Evolutionary conservation across 169 alveolate species (phyloP), one percentile per base, ranked within the genome.

Genomic region (Plasmodium relictum): DNA sequence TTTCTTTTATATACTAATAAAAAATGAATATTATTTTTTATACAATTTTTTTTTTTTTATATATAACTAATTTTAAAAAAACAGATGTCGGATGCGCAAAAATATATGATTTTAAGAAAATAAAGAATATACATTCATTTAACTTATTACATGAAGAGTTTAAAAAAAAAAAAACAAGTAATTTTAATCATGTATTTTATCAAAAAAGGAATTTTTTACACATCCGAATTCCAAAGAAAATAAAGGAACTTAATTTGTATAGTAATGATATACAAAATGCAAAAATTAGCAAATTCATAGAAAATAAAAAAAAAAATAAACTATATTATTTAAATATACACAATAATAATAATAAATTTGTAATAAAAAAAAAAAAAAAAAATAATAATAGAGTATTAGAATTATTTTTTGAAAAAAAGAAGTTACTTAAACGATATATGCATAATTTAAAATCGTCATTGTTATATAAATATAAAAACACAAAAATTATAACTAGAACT

Each of bases 261-360:
- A 78, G 69, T 31, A 63, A 26, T 44, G 66, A 78, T 50, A 50
- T 78, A 48, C 78, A 69, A 1, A 16, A 78, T 78, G 65, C 45
- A 52, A 78, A 78, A 78, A 48, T 78, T 48, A 62, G 48, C 7
- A 44, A 54, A 10, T 39, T 78, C 63, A 16, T 78, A 58, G 37
- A 78, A 8, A 74, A 74, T n/a, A 74, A 74, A 58, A 78, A 63
- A 48, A 65, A 68, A 66, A 78, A 65, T 45, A 78, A 78, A n/a
- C 50, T 66, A 37, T 76, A 66, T 65, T 78, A 78, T 41, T 58
- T 78, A 78, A 61, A 63, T 39, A 78, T 78, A 78, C 61, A n/a
- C 61, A 74, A 63, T 74, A 62, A 76, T 59, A 37, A 48, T 65
- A 41, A 48, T 63, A 59, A 61, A 22, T 22, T 14, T 18, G 41